Percentiles rank a stretch among this genome's conserved stretches.
Conservation (phyloP, 176 grass and related monocot species). For the Secale cereale region DNA sequence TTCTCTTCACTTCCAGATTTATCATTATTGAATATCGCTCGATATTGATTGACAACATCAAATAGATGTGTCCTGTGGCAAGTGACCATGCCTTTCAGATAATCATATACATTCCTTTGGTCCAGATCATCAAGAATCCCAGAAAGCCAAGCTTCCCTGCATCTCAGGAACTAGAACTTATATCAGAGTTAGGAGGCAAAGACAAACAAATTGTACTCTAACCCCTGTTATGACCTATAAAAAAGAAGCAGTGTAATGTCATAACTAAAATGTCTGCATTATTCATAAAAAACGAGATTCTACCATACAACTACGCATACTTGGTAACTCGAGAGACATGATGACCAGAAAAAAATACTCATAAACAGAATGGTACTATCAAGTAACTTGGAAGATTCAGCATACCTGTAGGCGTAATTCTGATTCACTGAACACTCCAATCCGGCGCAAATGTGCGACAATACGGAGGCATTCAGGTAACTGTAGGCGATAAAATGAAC, state of each 20-base stretch:
- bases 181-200: constrained; percentile 29
- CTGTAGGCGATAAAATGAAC: constrained; percentile 53
- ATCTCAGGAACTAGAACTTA: constrained; percentile 88
- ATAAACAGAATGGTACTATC: not conserved
- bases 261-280: not conserved
- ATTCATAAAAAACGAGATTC: not conserved
- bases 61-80: constrained; percentile 89
- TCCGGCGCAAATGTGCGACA: constrained; percentile 79
- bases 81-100: constrained; percentile 82
- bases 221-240: not conserved
- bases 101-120: constrained; percentile 86
- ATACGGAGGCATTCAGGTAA: constrained; percentile 85
- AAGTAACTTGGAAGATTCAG: not conserved
- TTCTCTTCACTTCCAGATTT: constrained; percentile 91
- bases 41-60: constrained; percentile 98
- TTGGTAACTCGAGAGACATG: not conserved
- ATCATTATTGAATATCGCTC: constrained; percentile 98
- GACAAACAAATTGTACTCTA: constrained; percentile 9
- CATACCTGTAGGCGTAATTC: constrained; percentile 90
- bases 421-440: constrained; percentile 90
- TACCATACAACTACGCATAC: not conserved
- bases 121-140: constrained; percentile 90
- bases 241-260: constrained; percentile 3
- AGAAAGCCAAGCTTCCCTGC: constrained; percentile 94
- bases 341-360: not conserved